Percentiles rank a stretch among this genome's conserved stretches.
Evolutionary conservation across 129 eudicot species (phyloP).

Genomic region (Glebionis coronaria): DNA sequence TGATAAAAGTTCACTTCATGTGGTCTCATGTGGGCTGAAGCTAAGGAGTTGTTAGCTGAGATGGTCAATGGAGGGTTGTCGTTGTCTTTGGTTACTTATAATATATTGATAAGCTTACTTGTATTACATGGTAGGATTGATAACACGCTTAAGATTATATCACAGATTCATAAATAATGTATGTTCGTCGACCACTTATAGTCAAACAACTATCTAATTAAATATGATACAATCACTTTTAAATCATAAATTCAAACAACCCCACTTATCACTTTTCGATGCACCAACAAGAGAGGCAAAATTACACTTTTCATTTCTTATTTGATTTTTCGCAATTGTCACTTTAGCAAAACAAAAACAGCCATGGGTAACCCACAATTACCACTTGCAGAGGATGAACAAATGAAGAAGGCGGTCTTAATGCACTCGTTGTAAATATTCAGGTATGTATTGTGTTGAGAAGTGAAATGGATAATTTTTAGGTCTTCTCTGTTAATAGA

Average conservation of each 20-base stretch:
- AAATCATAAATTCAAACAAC: background rate
- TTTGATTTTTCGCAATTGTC: background rate
- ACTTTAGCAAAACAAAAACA: constrained; percentile 28
- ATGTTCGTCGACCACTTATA: no score
- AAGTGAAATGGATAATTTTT: no score
- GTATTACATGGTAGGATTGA: constrained; percentile 74
- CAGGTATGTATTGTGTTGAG: no score
- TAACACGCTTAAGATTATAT: constrained; percentile 48
- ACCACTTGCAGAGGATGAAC: constrained; percentile 41
- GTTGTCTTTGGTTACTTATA: constrained; percentile 65
- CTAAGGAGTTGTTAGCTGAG: constrained; percentile 64
- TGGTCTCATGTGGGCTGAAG: constrained; percentile 52
- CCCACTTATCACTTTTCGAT: background rate
- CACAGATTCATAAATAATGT: no score
- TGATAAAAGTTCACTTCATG: no score
- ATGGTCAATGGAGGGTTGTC: constrained; percentile 61
- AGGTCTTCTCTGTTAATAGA: no score
- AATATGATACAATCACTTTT: no score
- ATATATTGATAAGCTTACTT: constrained; percentile 61
- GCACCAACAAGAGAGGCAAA: background rate
- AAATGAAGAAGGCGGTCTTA: constrained; percentile 33
- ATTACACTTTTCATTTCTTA: background rate
- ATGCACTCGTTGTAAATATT: no score
- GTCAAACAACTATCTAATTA: background rate
- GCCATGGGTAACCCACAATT: constrained; percentile 35